A percentile compares a stretch with the other conserved stretches of the same genome.
phyloP scores from a whole-genome alignment of 768 basidiomycete genomes.

The Boletales sp. region DNA sequence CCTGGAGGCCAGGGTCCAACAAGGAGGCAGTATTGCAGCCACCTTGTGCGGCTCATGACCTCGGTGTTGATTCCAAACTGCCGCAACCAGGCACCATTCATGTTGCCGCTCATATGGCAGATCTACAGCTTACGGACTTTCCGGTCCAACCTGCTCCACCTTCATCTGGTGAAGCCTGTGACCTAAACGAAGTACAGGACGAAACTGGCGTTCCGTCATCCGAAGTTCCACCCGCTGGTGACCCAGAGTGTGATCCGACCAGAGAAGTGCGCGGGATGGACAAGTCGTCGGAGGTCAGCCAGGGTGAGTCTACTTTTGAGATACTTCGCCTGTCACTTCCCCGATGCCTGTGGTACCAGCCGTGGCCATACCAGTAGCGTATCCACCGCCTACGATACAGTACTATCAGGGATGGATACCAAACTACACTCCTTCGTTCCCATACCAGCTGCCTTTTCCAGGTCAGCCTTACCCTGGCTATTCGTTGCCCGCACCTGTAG shows the following conservation, averaged over 20 bases:
- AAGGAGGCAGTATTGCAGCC: conserved; percentile 37
- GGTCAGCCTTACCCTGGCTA: conserved; percentile 44
- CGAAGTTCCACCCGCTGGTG: conserved; percentile 1
- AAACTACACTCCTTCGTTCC: conserved; percentile 46
- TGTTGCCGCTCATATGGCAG: conserved; percentile 10
- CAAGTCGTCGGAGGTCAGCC: conserved; percentile 29
- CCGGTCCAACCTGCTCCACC: neutral
- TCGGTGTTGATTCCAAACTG: conserved; percentile 8
- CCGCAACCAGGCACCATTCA: conserved; percentile 5
- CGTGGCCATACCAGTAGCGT: conserved; percentile 24
- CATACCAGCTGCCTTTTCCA: conserved; percentile 51
- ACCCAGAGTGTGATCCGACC: neutral
- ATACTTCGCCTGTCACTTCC: conserved; percentile 5
- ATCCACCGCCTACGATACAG: conserved; percentile 39
- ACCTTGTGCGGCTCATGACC: conserved; percentile 5
- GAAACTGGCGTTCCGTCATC: neutral
- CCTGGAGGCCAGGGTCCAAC: conserved; percentile 34
- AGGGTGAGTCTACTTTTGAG: conserved; percentile 5
- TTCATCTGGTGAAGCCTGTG: conserved; percentile 6
- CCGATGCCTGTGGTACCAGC: conserved; percentile 30
- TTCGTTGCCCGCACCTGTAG: conserved; percentile 29
- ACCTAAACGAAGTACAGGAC: conserved; percentile 19
- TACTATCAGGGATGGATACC: conserved; percentile 56
- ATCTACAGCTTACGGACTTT: conserved; percentile 8
- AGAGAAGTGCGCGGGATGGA: conserved; percentile 2